These are phyloP conservation scores for Penicillium cataractarum DNA, from an alignment of 495 filamentous ascomycete species.

Conservation along the genomic window DNA sequence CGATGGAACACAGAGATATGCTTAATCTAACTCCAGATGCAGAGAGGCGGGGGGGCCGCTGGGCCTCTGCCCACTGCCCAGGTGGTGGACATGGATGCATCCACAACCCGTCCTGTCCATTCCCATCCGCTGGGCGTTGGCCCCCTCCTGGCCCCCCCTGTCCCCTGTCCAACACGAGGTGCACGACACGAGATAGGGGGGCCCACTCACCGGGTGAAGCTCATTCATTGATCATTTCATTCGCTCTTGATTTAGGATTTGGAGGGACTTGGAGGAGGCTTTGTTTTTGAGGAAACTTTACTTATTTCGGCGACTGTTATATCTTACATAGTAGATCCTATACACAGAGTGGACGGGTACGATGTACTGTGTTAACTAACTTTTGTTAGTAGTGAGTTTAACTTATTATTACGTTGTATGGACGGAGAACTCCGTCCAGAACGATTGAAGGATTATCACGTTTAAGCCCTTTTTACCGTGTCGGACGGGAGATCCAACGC, in stretches of 20 bases:
- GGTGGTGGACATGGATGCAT: conserved; percentile 1
- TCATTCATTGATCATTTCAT: background rate
- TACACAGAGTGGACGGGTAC: no score
- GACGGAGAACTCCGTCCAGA: background rate
- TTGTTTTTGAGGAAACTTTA: background rate
- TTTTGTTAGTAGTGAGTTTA: background rate
- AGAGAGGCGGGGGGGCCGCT: conserved; percentile 1
- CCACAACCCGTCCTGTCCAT: conserved; percentile 1
- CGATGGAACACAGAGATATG: conserved; percentile 37
- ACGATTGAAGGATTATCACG: background rate
- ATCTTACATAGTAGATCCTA: no score
- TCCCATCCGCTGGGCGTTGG: background rate
- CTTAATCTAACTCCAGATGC: conserved; percentile 39
- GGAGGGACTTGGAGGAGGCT: background rate
- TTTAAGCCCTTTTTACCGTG: background rate
- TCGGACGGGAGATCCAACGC: background rate
- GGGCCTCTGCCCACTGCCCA: background rate
- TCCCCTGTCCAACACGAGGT: conserved; percentile 2
- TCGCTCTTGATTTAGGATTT: background rate
- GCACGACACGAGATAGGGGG: conserved; percentile 8
- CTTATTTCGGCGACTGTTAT: background rate
- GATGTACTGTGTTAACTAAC: background rate
- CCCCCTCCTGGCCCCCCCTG: background rate
- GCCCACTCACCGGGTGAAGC: background rate
- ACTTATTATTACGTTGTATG: background rate